phyloP scores from a whole-genome alignment of 129 eudicot species.

The Gnaphalium uliginosum region DNA sequence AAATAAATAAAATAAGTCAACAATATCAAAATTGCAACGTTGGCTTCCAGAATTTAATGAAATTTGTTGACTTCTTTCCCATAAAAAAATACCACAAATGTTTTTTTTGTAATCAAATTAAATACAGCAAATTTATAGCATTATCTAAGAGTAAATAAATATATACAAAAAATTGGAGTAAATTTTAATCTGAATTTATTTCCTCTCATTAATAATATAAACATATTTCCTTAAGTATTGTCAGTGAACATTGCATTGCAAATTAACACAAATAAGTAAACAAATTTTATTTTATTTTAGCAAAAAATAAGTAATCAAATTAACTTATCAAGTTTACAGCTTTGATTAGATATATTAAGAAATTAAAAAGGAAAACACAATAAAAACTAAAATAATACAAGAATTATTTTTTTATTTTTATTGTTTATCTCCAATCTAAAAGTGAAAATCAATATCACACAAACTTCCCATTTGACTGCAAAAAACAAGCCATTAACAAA shows the following conservation, averaged over 20 bases:
- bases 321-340: not conserved
- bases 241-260: not conserved
- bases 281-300: not conserved
- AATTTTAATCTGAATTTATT: not conserved
- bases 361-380: too few species aligned
- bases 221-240: not conserved
- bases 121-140: conserved; percentile 3
- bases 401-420: not conserved
- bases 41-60: conserved; percentile 11
- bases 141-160: not conserved
- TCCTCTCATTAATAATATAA: not conserved
- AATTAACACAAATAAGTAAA: not conserved
- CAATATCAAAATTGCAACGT: conserved; percentile 11
- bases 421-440: not conserved
- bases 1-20: conserved; percentile 11
- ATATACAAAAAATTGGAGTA: not conserved
- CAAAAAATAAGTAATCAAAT: not conserved
- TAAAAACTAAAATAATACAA: not conserved
- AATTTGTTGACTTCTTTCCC: conserved; percentile 6
- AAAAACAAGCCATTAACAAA: not conserved
- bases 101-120: not conserved
- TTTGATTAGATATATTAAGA: not conserved
- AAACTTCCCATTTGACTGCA: not conserved
- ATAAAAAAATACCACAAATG: not conserved
- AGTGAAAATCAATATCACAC: not conserved